Evolutionary conservation across 345 rosid species (phyloP), one percentile per base, ranked within the genome.

Genomic region (Lepidium africanum): DNA sequence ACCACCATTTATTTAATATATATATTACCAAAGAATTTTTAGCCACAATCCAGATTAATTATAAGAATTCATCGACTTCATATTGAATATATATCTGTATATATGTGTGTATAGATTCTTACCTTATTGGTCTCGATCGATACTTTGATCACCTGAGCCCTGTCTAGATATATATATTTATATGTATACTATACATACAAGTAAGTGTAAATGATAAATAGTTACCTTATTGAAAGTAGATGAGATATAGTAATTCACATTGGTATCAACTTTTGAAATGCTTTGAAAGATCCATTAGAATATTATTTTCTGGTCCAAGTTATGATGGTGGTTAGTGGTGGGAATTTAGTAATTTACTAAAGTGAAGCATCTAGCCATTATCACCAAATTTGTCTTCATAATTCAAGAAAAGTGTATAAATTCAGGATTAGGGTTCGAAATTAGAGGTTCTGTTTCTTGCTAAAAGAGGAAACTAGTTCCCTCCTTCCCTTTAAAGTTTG

Each of bases 261-360:
- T 6, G 5, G 30, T 27, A 48, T 58, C 23, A 41, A 36, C 61
- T 54, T 53, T 59, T 36, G 21, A 39, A 49, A 40, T 57, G 46
- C 55, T 73, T 50, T 66, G 42, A 73, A 27, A 42, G 64, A 67
- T 53, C 65, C 50, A 17, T 58, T 23, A 61, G 61, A 63, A 17
- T 69, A 60, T 62, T 65, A 58, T 69, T 38, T 36, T 33, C 37
- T 65, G 37, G 63, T 17, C 21, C 63, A 84, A 80, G 81, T 56
- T 68, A 73, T 73, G 72, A 78, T 79, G 62, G 55, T 25, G 70
- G 40, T 59, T 43, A 63, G 71, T 70, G 66, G 75, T 63, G 75
- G 56, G 67, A 71, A 74, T 56, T 72, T 59, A 64, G 70, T 63
- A 64, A 74, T 65, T 74, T 64, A 46, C 72, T 75, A 71, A 75